Evolutionary conservation across 225 moss, liverwort and hornwort species (phyloP).

Genomic region (Marchantia paleacea): DNA sequence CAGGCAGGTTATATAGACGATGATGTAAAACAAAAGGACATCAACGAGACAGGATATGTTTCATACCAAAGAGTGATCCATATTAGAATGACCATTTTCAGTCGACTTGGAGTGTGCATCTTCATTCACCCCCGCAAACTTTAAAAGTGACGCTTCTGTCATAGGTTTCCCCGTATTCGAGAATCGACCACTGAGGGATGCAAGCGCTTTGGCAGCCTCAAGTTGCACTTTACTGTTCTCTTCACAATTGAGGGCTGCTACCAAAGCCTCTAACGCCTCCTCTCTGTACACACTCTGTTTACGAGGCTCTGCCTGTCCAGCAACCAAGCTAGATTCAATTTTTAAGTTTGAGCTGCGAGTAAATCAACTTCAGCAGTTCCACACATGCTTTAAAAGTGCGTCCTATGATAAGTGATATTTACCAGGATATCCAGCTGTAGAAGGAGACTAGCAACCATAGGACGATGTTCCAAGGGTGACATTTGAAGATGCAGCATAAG

Average conservation of each 20-base stretch:
- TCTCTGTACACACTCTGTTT: slow-evolving; percentile 54
- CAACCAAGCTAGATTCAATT: neutral
- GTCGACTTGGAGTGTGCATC: slow-evolving; percentile 18
- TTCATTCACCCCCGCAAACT: slow-evolving; percentile 35
- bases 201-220: slow-evolving; percentile 48
- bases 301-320: slow-evolving; percentile 47
- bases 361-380: neutral
- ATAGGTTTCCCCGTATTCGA: slow-evolving; percentile 36
- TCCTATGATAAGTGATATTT: neutral
- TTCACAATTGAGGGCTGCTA: slow-evolving; percentile 39
- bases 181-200: slow-evolving; percentile 52
- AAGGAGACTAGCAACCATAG: slow-evolving; percentile 48
- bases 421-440: slow-evolving; percentile 56
- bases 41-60: neutral
- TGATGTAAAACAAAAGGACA: neutral
- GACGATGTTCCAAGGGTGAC: slow-evolving; percentile 52
- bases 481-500: slow-evolving; percentile 56
- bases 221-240: slow-evolving; percentile 45
- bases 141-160: slow-evolving; percentile 41
- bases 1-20: neutral
- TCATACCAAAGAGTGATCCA: slow-evolving; percentile 25
- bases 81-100: slow-evolving; percentile 5
- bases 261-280: slow-evolving; percentile 49
- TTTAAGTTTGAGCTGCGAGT: neutral
- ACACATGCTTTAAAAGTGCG: neutral